Percentiles rank a stretch among this genome's conserved stretches.
These are phyloP conservation scores for Pythium angustatum DNA, from an alignment of 352 stramenopile genomes.

Conservation along the genomic window DNA sequence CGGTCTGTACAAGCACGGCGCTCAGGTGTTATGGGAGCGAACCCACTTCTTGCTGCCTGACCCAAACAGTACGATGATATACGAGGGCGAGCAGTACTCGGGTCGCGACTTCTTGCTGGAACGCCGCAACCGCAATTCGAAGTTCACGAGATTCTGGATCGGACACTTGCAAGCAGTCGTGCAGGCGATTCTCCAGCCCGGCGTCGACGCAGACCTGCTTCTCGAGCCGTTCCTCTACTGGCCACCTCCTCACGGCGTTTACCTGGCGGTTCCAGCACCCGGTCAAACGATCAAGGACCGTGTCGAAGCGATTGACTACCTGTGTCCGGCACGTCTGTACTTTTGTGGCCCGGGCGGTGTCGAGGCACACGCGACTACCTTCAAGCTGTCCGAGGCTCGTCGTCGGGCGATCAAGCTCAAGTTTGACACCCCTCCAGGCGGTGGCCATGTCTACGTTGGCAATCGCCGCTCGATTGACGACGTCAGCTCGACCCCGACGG, in stretches of 20 bases:
- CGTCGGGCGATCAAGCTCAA: constrained; percentile 1
- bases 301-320: background rate
- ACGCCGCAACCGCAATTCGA: constrained; percentile 1
- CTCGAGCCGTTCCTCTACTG: constrained; percentile 7
- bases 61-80: background rate
- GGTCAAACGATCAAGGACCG: background rate
- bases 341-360: background rate
- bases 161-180: background rate
- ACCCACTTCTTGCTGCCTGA: constrained; percentile 5
- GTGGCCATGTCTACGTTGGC: background rate
- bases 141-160: background rate
- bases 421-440: background rate
- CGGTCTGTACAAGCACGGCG: background rate
- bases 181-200: background rate
- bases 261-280: background rate
- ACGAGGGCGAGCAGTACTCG: background rate
- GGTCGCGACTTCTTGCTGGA: background rate
- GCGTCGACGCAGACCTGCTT: background rate
- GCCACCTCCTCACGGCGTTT: background rate
- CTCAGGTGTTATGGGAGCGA: constrained; percentile 2
- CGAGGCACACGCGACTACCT: background rate
- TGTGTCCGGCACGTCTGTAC: background rate
- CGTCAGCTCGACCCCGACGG: background rate
- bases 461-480: background rate
- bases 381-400: background rate